Conservation (phyloP, 1,284 basidiomycete genomes). For the Apiotrichum porosum region DNA sequence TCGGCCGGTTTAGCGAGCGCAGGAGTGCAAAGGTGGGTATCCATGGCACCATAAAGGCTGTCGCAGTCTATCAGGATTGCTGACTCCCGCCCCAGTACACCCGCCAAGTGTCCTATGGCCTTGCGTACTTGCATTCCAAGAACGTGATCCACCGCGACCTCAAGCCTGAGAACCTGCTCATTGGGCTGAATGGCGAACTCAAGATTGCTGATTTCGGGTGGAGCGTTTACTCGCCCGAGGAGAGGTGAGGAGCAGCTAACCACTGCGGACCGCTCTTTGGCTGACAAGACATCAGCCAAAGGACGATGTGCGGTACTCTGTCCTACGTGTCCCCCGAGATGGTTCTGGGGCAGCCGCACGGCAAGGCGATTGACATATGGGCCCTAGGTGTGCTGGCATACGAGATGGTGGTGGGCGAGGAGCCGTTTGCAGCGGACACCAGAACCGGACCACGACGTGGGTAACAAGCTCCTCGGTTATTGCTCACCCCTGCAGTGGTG, state of each 20-base stretch:
- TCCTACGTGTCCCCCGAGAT: slow-evolving; percentile 97
- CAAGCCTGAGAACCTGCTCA: slow-evolving; percentile 93
- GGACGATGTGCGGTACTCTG: slow-evolving; percentile 85
- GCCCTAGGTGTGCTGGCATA: slow-evolving; percentile 91
- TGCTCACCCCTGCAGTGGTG: slow-evolving; percentile 21
- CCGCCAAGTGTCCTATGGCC: slow-evolving; percentile 93
- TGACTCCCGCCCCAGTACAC: slow-evolving; percentile 60
- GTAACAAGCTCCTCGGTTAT: not conserved
- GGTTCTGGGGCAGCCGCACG: slow-evolving; percentile 64
- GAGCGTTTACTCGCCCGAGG: slow-evolving; percentile 84
- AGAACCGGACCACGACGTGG: slow-evolving; percentile 25
- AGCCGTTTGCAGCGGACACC: slow-evolving; percentile 73
- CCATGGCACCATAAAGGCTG: too few relatives aligned
- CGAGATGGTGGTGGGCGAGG: slow-evolving; percentile 84
- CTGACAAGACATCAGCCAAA: too few relatives aligned
- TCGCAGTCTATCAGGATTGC: too few relatives aligned
- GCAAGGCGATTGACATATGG: slow-evolving; percentile 39
- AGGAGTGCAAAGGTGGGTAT: slow-evolving; percentile 59
- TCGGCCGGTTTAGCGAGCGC: slow-evolving; percentile 72
- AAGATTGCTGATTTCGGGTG: slow-evolving; percentile 99
- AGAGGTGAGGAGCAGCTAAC: too few relatives aligned
- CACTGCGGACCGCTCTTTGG: too few relatives aligned
- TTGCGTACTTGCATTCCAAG: slow-evolving; percentile 85
- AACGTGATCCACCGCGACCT: slow-evolving; percentile 99
- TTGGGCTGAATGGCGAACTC: slow-evolving; percentile 84